Percentiles rank a stretch among this genome's conserved stretches.
phyloP scores from a whole-genome alignment of 371 early-diverging fungal species.

The Mucor saturninus region DNA sequence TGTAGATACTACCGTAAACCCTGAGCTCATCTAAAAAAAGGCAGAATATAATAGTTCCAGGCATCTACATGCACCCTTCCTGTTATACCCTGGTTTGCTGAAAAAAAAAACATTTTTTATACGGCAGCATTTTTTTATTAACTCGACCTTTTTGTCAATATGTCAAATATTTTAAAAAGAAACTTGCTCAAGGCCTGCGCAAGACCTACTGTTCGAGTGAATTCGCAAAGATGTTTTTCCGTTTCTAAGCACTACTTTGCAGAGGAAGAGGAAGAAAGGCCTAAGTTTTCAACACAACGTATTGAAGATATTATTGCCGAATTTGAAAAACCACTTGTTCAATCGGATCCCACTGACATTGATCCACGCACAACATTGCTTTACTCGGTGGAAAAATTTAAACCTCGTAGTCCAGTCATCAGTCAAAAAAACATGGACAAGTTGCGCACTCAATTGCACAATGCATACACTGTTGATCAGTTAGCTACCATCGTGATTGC shows the following conservation, averaged over 20 bases:
- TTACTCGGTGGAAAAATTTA: constrained; percentile 17
- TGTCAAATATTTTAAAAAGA: constrained; percentile 5
- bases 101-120: neutral
- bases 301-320: constrained; percentile 21
- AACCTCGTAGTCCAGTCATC: constrained; percentile 9
- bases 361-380: constrained; percentile 1
- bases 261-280: neutral
- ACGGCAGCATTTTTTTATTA: neutral
- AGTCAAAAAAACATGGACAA: constrained; percentile 13
- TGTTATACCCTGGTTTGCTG: neutral
- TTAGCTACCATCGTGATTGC: constrained; percentile 27
- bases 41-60: too few relatives aligned
- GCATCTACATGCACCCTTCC: too few relatives aligned
- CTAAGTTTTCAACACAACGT: constrained; percentile 16
- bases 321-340: constrained; percentile 17
- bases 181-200: neutral
- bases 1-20: too few relatives aligned
- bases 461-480: constrained; percentile 36
- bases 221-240: constrained; percentile 4
- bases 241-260: neutral
- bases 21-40: too few relatives aligned
- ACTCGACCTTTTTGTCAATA: neutral
- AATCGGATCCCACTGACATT: neutral
- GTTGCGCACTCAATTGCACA: constrained; percentile 11
- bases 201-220: neutral